Evolutionary conservation across 441 rosid species (phyloP).

Genomic region (Geranium incanum): DNA sequence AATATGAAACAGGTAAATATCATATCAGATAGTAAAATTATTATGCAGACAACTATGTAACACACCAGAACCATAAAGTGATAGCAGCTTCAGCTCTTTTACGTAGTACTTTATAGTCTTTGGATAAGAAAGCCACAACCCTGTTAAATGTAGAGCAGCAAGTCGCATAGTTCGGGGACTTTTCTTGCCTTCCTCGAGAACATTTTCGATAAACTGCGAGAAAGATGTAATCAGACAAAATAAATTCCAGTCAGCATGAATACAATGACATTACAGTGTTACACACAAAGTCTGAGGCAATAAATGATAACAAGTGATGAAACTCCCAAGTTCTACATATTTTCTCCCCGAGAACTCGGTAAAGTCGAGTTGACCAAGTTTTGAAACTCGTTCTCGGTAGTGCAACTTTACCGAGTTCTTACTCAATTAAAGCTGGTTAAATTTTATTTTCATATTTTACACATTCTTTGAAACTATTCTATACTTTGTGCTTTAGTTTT

Average conservation of each 20-base stretch:
- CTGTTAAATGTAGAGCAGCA: slow-evolving; percentile 86
- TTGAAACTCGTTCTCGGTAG: no score
- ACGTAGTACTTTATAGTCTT: slow-evolving; percentile 61
- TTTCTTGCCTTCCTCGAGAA: slow-evolving; percentile 82
- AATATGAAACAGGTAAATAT: slow-evolving; percentile 17
- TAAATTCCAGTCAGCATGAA: slow-evolving; percentile 7
- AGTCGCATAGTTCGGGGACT: slow-evolving; percentile 97
- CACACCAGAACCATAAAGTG: slow-evolving; percentile 91
- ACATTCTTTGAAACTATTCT: no score
- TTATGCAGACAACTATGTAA: slow-evolving; percentile 19
- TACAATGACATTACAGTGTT: not conserved
- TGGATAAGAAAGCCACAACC: slow-evolving; percentile 78
- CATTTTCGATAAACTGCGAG: slow-evolving; percentile 70
- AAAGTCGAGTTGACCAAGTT: no score
- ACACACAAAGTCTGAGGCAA: slow-evolving; percentile 3
- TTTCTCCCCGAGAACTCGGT: no score
- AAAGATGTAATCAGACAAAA: slow-evolving; percentile 17
- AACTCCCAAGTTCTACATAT: no score
- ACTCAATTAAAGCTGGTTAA: no score
- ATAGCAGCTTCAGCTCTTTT: slow-evolving; percentile 73
- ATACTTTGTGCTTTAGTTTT: no score
- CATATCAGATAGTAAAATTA: not conserved
- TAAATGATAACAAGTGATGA: not conserved
- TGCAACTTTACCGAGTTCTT: no score
- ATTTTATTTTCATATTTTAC: no score